Percentiles rank a stretch among this genome's conserved stretches.
Evolutionary conservation across 1,139 yeast species (phyloP).

Genomic region (Geotrichum bryndzae): DNA sequence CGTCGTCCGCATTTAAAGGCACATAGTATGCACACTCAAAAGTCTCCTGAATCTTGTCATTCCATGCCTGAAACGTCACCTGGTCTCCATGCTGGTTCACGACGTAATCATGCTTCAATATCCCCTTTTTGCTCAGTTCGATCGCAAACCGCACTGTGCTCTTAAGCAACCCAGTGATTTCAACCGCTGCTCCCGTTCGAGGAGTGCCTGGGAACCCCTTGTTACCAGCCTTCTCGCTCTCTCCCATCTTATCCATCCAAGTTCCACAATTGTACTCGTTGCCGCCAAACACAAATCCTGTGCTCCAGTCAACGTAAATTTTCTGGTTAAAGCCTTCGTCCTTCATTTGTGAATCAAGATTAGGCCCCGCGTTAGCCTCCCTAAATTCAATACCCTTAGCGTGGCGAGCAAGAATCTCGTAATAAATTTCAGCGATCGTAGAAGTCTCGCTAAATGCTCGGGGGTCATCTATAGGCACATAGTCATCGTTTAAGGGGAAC

Average conservation of each 20-base stretch:
- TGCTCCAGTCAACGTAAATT: constrained; percentile 77
- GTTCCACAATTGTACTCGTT: constrained; percentile 93
- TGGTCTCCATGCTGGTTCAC: constrained; percentile 50
- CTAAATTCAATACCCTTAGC: constrained; percentile 83
- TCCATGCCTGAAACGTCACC: constrained; percentile 62
- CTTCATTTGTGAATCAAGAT: constrained; percentile 83
- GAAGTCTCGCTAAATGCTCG: constrained; percentile 69
- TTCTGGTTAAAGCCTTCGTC: constrained; percentile 88
- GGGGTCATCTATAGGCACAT: constrained; percentile 60
- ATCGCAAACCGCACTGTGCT: constrained; percentile 76
- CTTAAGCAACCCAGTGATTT: constrained; percentile 82
- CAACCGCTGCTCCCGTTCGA: constrained; percentile 94
- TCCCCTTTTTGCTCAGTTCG: constrained; percentile 47
- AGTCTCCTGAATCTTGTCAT: constrained; percentile 55
- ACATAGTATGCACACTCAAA: constrained; percentile 76
- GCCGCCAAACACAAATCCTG: constrained; percentile 87
- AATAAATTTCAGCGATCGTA: constrained; percentile 67
- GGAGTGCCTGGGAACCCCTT: constrained; percentile 96
- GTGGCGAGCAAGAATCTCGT: constrained; percentile 77
- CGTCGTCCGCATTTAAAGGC: constrained; percentile 55
- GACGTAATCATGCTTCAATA: constrained; percentile 43
- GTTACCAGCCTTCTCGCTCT: constrained; percentile 72
- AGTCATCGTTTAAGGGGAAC: constrained; percentile 85
- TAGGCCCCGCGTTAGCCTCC: constrained; percentile 92
- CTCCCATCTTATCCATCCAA: constrained; percentile 99